These are phyloP conservation scores for Sporothrix pallida DNA, from an alignment of 2,329 filamentous ascomycete genomes.

Conservation along the genomic window DNA sequence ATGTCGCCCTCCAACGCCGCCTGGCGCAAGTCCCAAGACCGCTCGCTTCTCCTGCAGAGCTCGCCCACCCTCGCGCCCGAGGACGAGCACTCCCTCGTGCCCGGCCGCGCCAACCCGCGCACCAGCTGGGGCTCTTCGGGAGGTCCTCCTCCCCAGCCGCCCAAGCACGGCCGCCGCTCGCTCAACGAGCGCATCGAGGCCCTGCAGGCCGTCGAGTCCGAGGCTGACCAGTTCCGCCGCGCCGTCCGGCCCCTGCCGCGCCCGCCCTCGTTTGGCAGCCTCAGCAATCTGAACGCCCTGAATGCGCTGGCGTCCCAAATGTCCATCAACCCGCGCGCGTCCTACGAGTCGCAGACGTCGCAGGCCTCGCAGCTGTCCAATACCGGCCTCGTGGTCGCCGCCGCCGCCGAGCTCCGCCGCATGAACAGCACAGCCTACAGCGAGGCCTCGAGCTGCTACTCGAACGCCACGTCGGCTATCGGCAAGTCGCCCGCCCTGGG, in stretches of 20 bases:
- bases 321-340: neutral
- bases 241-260: conserved; percentile 30
- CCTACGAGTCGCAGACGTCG: neutral
- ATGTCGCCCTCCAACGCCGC: neutral
- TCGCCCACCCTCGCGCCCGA: conserved; percentile 31
- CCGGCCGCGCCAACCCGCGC: conserved; percentile 10
- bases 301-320: neutral
- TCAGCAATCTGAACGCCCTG: neutral
- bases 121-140: conserved; percentile 15
- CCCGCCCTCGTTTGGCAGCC: conserved; percentile 27
- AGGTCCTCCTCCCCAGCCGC: neutral
- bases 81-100: conserved; percentile 30
- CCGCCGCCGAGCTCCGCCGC: conserved; percentile 59
- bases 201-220: conserved; percentile 21
- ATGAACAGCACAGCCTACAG: conserved; percentile 62
- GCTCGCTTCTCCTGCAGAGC: conserved; percentile 26
- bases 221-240: conserved; percentile 9
- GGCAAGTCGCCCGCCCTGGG: neutral
- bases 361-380: conserved; percentile 4
- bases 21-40: conserved; percentile 24
- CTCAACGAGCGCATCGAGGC: conserved; percentile 30
- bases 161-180: conserved; percentile 29
- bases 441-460: conserved; percentile 48
- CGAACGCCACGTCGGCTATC: conserved; percentile 37
- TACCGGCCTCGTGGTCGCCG: conserved; percentile 44